Evolutionary conservation across 139 green algal genomes (phyloP), one percentile per base, ranked within the genome.

Genomic region (Chlorella vulgaris): DNA sequence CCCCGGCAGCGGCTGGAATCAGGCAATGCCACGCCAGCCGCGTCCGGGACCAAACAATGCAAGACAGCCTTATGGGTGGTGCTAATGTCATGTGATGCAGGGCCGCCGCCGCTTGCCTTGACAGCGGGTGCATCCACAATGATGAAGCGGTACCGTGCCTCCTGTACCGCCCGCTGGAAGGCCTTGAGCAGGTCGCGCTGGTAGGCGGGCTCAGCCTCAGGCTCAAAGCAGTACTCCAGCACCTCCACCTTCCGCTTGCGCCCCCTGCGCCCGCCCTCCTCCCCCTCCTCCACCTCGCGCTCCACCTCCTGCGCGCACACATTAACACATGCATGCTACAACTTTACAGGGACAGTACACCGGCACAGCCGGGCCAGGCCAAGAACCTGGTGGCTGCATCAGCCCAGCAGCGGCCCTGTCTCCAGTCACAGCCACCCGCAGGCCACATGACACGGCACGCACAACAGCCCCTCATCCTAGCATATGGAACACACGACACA

Each of bases 201-300:
- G 87, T 97, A 97, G 6, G 82, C 31, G 29, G 39, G 86, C 77
- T 96, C 92, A 83, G 94, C 91, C 28, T 91, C 91, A 2, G 84
- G 66, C 69, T 97, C 91, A 43, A 92, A 93, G 58, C 85, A 81
- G 81, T 97, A 97, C 84, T 92, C 87, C 74, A 90, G 85, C 61
- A 85, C 83, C 42, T 81, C 77, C 40, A 88, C 61, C 58, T 83
- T 89, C 1, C 82, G 78, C 66, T 88, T 88, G 33, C 79, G 50
- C 65, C 77, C 66, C 36, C 78, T 47, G 4, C 51, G 51, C 31
- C 69, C 71, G 39, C 62, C 73, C 13, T 55, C 77, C 8, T 50
- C 74, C 31, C 87, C 82, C 43, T 90, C 88, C 31, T 78, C 85
- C 36, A 89, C 90, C 74, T 95, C 92, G 85, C 91, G 78, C 47